Evolutionary conservation across 176 grass and related monocot genomes (phyloP).

Genomic region (Oryza officinalis): DNA sequence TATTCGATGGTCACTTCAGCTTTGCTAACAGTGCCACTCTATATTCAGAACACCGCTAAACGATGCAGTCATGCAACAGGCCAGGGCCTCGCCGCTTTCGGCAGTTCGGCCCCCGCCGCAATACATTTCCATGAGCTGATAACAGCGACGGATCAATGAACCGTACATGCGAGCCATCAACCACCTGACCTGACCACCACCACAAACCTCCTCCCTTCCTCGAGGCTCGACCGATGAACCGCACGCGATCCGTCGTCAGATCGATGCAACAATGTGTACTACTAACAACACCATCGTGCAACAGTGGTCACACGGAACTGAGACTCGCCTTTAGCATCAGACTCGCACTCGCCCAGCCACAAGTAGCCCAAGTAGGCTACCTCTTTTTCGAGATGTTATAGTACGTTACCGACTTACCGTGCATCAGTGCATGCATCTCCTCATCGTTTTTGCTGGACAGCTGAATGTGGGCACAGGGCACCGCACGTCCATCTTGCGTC

Average conservation of each 20-base stretch:
- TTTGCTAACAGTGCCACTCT: too few relatives aligned
- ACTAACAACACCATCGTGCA: background rate
- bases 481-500: background rate
- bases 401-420: background rate
- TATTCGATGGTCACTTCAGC: background rate
- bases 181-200: background rate
- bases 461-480: background rate
- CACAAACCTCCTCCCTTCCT: background rate
- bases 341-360: background rate
- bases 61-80: background rate
- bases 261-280: background rate
- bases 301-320: constrained; percentile 28
- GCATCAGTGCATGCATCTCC: background rate
- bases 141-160: background rate
- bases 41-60: background rate
- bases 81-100: background rate
- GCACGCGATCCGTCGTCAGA: background rate
- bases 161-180: background rate
- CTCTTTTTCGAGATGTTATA: background rate
- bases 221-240: background rate
- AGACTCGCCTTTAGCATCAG: constrained; percentile 37
- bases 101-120: background rate
- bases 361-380: background rate
- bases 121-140: background rate
- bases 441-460: background rate